phyloP scores from a whole-genome alignment of 139 green algal species.

The Limnomonas spitsbergensis region DNA sequence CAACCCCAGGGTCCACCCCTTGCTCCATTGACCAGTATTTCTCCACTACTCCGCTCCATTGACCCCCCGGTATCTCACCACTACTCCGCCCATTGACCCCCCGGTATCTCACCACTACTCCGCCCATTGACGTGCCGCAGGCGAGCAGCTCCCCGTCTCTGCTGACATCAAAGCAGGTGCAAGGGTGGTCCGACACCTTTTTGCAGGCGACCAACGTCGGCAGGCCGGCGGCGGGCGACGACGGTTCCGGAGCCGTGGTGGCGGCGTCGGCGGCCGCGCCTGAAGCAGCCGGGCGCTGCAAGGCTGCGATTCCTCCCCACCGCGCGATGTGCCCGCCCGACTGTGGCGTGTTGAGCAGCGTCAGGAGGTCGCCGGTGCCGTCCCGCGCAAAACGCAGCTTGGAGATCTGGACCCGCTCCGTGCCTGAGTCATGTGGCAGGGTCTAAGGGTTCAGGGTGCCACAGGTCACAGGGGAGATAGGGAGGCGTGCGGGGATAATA shows the following conservation, averaged over 20 bases:
- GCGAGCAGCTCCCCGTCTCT: slow-evolving; percentile 20
- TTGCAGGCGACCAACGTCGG: slow-evolving; percentile 5
- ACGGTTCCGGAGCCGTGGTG: neutral
- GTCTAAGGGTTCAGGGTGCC: no score
- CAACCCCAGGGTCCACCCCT: no score
- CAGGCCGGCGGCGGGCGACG: slow-evolving; percentile 5
- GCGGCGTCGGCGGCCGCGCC: neutral
- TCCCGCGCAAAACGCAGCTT: slow-evolving; percentile 3
- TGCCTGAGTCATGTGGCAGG: no score
- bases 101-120: slow-evolving; percentile 26
- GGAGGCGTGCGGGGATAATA: no score
- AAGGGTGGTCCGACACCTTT: slow-evolving; percentile 17
- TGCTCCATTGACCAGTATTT: no score
- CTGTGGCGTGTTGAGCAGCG: neutral
- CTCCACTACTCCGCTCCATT: no score
- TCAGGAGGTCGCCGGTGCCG: slow-evolving; percentile 12
- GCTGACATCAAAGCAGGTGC: slow-evolving; percentile 35
- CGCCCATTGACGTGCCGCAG: slow-evolving; percentile 29
- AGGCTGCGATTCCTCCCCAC: slow-evolving; percentile 15
- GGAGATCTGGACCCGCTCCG: neutral
- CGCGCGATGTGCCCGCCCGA: slow-evolving; percentile 19
- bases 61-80: no score
- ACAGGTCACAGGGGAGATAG: no score
- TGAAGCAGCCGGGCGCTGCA: slow-evolving; percentile 22
- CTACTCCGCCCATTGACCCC: no score